Evolutionary conservation across 2,329 filamentous ascomycete species (phyloP), one percentile per base, ranked within the genome.

Genomic region (Venturia carpophila): DNA sequence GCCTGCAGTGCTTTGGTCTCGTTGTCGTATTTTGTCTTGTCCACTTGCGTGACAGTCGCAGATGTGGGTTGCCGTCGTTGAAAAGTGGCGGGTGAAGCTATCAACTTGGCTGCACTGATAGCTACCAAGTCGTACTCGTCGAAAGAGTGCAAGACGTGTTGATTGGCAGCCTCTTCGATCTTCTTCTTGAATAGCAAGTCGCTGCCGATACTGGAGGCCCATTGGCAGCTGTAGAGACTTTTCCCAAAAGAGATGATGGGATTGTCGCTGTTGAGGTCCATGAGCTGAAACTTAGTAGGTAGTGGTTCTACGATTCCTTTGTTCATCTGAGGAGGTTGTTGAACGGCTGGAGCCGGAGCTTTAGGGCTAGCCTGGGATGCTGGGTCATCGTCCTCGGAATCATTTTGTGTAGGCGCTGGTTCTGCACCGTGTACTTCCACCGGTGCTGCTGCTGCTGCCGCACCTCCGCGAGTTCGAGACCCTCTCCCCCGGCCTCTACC

Each of bases 171-270:
- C 7, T 72, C 67, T 52, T 75, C 67, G 5, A 41, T 21, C 43
- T 58, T 55, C 27, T 62, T 63, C 1, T 81, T 82, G 70, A 97
- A 88, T 52, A 96, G 83, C 68, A 92, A 79, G 69, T 95, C 91
- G 0, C 92, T 96, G 43, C 93, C 93, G 55, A 96, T 84, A 67
- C 91, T 88, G 67, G 90, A 86, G 13, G 85, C 84, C 93, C 93
- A 97, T 58, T 85, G 79, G 68, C 91, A 93, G 68, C 85, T 86
- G 73, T 92, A 94, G 27, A 95, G 79, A 67, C 87, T 84, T 39
- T 89, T 89, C 66, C 88, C 83, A 76, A 95, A 95, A 27, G 89
- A 88, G 66, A 96, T 82, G 37, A 96, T 79, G 0, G 93, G 93
- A 61, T 89, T 88, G 2, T 78, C 71, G 0, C 87, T 87, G 74